Percentiles rank a stretch among this genome's conserved stretches.
These are phyloP conservation scores for Fusarium multiceps DNA, from an alignment of 2,329 filamentous ascomycete species.

Conservation along the genomic window DNA sequence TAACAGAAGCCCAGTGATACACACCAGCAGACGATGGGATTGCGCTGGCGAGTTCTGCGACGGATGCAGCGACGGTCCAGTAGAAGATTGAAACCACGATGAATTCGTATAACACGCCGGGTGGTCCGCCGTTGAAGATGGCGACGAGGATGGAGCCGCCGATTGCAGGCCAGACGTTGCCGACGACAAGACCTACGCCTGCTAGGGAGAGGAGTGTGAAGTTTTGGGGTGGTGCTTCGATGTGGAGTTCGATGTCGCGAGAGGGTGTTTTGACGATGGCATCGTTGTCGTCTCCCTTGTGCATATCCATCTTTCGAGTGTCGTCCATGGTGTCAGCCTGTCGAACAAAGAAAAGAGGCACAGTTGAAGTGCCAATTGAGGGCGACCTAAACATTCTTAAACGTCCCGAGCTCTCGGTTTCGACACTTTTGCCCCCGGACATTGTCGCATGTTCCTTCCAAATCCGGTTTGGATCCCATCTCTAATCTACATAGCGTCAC, in stretches of 20 bases:
- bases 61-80: conserved; percentile 67
- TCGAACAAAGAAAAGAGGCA: not conserved
- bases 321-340: conserved; percentile 5
- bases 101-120: conserved; percentile 72
- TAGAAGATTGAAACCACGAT: conserved; percentile 62
- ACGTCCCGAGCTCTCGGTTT: conserved; percentile 1
- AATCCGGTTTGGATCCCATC: conserved; percentile 29
- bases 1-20: conserved; percentile 71
- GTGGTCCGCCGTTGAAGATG: conserved; percentile 70
- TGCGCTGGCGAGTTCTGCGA: conserved; percentile 70
- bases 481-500: not conserved
- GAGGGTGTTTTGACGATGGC: conserved; percentile 6
- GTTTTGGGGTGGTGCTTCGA: conserved; percentile 54
- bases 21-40: conserved; percentile 71
- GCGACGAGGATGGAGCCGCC: conserved; percentile 60
- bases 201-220: conserved; percentile 57
- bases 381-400: not conserved
- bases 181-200: conserved; percentile 55
- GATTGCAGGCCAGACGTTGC: conserved; percentile 58
- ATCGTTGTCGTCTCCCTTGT: not conserved
- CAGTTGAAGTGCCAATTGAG: not conserved
- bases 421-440: conserved; percentile 2
- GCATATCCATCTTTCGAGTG: conserved; percentile 5
- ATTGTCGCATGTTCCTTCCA: conserved; percentile 35
- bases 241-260: conserved; percentile 46